Base-by-base conservation (phyloP, 2,329 filamentous ascomycete genomes). In the Cladosporium colombiae region DNA sequence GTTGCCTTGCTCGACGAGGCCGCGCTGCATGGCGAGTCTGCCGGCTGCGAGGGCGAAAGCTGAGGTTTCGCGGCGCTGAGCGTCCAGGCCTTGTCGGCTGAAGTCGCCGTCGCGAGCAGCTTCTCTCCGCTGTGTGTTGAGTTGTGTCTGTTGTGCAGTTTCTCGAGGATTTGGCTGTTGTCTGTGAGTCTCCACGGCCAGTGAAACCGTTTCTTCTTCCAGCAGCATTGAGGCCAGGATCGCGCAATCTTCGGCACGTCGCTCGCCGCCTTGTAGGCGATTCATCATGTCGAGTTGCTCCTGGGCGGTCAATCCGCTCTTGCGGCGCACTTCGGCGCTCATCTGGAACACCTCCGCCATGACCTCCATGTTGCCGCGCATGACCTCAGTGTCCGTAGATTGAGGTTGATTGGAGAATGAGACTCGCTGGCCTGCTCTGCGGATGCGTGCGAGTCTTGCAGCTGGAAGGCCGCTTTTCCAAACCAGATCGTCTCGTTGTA, bases 331-430 rank as follows among this genome's bases (percentile, higher is more conserved):
- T 29, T 70, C 67, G 10, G 69, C 66, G 37, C 72, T 74, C 69
- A 71, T 73, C 53, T 73, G 70, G 61, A 72, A 76, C 11, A 68
- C 69, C 31, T 75, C 72, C 5, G 73, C 73, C 72, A 76, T 73
- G 44, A 73, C 55, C 53, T 76, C 74, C 27, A 72, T 67, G 37
- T 73, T 69, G 14, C 63, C 63, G 7, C 63, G 63, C 55, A 59
- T 60, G 44, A 60, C 55, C 44, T 65, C 63, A 18, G 44, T 52
- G 18, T 65, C 55, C 2, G 31, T 63, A 14, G 61, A 56, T 23
- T 63, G 61, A 23, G 61, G 61, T 23, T 63, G 61, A 16, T 63
- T 63, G 25, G 61, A 63, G 35, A 63, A 63, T 11, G 61, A 63
- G 7, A 63, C 61, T 25, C 29, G 61, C 27, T 63, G 61, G 4